A percentile compares a stretch with the other conserved stretches of the same genome.
Evolutionary conservation across 148 eudicot species (phyloP).

Genomic region (Simmondsia chinensis): DNA sequence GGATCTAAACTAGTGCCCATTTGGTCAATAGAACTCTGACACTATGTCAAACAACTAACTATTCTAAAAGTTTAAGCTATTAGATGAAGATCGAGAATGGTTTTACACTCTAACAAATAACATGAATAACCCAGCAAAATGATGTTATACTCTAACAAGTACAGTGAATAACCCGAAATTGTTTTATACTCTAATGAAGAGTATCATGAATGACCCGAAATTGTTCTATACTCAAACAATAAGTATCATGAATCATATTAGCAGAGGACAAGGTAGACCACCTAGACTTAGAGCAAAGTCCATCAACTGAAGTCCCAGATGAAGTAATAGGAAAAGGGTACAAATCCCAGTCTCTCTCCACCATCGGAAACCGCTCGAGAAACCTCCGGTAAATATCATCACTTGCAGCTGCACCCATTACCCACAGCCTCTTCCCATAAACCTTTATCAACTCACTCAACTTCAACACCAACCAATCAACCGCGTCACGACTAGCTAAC

Average conservation of each 20-base stretch:
- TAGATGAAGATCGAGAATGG: no score
- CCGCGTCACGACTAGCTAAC: not conserved
- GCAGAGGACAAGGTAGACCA: slow-evolving; percentile 6
- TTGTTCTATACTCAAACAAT: not conserved
- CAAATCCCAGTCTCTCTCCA: slow-evolving; percentile 69
- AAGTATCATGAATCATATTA: not conserved
- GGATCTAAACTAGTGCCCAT: no score
- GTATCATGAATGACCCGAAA: no score
- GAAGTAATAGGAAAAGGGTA: slow-evolving; percentile 49
- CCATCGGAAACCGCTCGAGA: slow-evolving; percentile 33
- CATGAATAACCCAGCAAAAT: no score
- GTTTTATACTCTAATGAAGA: no score
- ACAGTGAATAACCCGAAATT: no score
- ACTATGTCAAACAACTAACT: no score
- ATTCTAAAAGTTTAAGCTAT: no score
- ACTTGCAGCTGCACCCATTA: slow-evolving; percentile 35
- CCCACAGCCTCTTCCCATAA: slow-evolving; percentile 38
- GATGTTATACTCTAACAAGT: no score
- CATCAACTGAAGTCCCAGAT: slow-evolving; percentile 22
- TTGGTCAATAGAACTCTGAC: no score
- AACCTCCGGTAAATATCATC: slow-evolving; percentile 40
- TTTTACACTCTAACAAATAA: no score
- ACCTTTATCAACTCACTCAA: slow-evolving; percentile 35
- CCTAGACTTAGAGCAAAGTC: slow-evolving; percentile 49
- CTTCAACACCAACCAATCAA: slow-evolving; percentile 20